Conservation (phyloP, 306 rosid genomes). For the Alnus rubra region DNA sequence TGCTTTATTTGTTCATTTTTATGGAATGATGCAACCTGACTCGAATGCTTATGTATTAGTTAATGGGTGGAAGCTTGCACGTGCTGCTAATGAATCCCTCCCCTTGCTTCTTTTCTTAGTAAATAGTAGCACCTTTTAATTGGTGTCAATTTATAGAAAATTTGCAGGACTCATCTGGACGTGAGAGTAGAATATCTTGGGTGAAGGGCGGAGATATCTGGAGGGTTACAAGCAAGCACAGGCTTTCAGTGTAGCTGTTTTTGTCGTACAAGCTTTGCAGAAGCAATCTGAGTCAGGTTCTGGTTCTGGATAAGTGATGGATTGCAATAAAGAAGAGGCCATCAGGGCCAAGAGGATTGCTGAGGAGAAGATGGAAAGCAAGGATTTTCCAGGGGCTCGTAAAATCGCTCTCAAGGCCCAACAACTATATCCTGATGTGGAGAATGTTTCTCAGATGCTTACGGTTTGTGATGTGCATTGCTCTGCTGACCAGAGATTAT, state of each 20-base stretch:
- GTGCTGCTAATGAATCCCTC: constrained; percentile 9
- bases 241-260: constrained; percentile 33
- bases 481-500: constrained; percentile 57
- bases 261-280: constrained; percentile 14
- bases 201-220: constrained; percentile 17
- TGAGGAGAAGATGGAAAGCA: constrained; percentile 74
- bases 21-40: constrained; percentile 7
- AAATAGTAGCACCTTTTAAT: constrained; percentile 23
- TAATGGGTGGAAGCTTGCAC: constrained; percentile 15
- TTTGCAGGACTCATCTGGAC: constrained; percentile 38
- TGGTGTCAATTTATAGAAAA: constrained; percentile 20
- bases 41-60: constrained; percentile 9
- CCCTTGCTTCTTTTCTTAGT: constrained; percentile 6
- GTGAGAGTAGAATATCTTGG: constrained; percentile 13
- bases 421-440: constrained; percentile 73
- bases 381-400: constrained; percentile 78
- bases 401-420: constrained; percentile 68
- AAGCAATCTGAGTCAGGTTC: constrained; percentile 33
- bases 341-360: constrained; percentile 81
- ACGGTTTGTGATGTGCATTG: constrained; percentile 88
- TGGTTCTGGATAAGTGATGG: constrained; percentile 55
- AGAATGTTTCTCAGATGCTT: constrained; percentile 79
- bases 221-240: constrained; percentile 15
- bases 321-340: constrained; percentile 94
- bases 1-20: constrained; percentile 8